phyloP scores from a whole-genome alignment of 345 rosid species.

The Lumnitzera littorea region DNA sequence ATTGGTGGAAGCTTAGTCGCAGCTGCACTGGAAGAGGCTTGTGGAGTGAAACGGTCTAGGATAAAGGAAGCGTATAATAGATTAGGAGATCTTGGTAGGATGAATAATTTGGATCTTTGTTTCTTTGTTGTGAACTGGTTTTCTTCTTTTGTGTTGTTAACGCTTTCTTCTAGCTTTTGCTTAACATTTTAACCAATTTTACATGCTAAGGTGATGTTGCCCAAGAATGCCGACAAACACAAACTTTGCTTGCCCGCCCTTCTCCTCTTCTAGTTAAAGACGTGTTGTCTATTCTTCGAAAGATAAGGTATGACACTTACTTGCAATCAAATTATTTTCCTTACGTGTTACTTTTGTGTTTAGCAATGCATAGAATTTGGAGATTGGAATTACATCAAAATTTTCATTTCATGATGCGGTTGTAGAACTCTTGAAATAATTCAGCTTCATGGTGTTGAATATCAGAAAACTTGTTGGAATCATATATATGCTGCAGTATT shows the following conservation, averaged over 20 bases:
- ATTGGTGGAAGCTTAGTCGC: constrained; percentile 80
- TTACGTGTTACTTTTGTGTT: too few species aligned
- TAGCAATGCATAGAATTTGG: too few species aligned
- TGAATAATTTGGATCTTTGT: not conserved
- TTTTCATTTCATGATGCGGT: too few species aligned
- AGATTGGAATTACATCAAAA: too few species aligned
- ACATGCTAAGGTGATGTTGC: constrained; percentile 75
- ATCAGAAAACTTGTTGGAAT: too few species aligned
- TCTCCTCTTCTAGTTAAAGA: constrained; percentile 63
- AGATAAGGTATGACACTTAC: constrained; percentile 51
- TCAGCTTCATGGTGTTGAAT: too few species aligned
- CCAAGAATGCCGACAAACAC: constrained; percentile 78
- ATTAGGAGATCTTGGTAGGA: constrained; percentile 82
- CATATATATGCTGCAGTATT: too few species aligned
- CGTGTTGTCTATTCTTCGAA: constrained; percentile 54
- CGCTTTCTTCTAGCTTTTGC: constrained; percentile 1
- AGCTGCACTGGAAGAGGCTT: constrained; percentile 81
- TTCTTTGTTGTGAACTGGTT: not conserved
- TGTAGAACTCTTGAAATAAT: too few species aligned
- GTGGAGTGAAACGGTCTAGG: constrained; percentile 65
- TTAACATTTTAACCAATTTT: not conserved
- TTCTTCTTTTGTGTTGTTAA: not conserved
- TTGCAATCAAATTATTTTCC: not conserved
- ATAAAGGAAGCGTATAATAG: constrained; percentile 70
- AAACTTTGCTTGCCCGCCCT: constrained; percentile 67